Conservation (phyloP, 1,284 basidiomycete species). For the Papiliotrema terrestris region DNA sequence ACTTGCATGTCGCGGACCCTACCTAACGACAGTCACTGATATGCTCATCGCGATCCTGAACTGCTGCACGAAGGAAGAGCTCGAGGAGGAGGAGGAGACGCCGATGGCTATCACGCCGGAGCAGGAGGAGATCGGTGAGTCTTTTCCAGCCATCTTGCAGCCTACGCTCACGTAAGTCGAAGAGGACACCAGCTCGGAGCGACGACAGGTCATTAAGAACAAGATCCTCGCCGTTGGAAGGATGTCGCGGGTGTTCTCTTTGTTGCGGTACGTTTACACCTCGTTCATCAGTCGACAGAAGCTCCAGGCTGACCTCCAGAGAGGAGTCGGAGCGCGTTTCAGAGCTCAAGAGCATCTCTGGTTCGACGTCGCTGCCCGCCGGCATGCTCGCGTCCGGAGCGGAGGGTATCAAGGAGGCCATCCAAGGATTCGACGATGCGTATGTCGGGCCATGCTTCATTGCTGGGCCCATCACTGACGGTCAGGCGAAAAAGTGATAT, state of each 20-base stretch:
- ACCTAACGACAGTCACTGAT: conserved; percentile 70
- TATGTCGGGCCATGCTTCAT: conserved; percentile 54
- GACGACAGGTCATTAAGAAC: conserved; percentile 85
- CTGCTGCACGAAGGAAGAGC: conserved; percentile 89
- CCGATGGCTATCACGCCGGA: conserved; percentile 44
- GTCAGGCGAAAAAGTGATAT: conserved; percentile 92
- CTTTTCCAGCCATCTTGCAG: conserved; percentile 9
- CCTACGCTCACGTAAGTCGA: conserved; percentile 22
- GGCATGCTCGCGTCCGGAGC: conserved; percentile 83
- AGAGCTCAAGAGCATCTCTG: conserved; percentile 87
- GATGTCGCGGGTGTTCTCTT: conserved; percentile 92
- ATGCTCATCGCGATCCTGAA: conserved; percentile 94
- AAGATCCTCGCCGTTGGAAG: conserved; percentile 98
- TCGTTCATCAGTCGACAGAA: too few relatives aligned
- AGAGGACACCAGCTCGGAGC: conserved; percentile 59
- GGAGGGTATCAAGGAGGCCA: conserved; percentile 94
- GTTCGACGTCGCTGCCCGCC: conserved; percentile 74
- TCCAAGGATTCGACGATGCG: conserved; percentile 93
- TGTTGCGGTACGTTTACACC: conserved; percentile 68
- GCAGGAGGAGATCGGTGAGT: conserved; percentile 29
- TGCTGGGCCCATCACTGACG: background rate
- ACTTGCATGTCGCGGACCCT: background rate
- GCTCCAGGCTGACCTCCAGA: conserved; percentile 51
- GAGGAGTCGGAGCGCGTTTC: conserved; percentile 98
- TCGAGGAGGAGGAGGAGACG: conserved; percentile 74